Evolutionary conservation across 768 basidiomycete genomes (phyloP), one percentile per base, ranked within the genome.

Genomic region (Strobilomyces confusus): DNA sequence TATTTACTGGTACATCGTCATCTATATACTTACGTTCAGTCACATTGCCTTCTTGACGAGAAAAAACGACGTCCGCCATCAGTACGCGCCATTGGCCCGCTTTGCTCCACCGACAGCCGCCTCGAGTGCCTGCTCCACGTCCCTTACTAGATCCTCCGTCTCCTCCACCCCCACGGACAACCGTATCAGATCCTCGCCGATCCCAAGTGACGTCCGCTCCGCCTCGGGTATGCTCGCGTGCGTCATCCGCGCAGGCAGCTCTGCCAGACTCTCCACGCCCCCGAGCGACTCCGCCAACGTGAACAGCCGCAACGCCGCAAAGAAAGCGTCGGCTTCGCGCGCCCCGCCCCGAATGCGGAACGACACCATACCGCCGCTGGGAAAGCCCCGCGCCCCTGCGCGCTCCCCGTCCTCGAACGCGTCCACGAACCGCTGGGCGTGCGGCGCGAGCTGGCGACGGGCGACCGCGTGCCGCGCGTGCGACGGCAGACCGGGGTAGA

Each of bases 91-190:
- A 4, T 59, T 58, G 19, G 29, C 19, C 7, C 44, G 58, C 48
- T 56, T 52, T 4, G 1, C 15, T 17, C 12, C 43, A 19, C 47
- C 48, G 22, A 52, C 52, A 0, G 60, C 67, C 11, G 38, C 49
- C 44, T 67, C 55, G 25, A 68, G 67, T 17, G 67, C 67, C 52
- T 63, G 63, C 4, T 67, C 65, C 9, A 68, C 48, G 32, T 68
- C 67, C 9, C 56, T 49, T 30, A 94, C 71, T 44, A 98, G 65
- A 73, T 98, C 95, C 20, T 88, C 86, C 14, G 67, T 75, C 47
- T 98, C 95, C 71, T 98, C 95, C 14, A 95, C 80, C 3, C 95
- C 95, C 1, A 95, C 89, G 33, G 84, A 87, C 58, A 98, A 68
- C 17, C 95, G 75, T 3, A 97, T 74, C 54, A 95, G 68, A 56